These are phyloP conservation scores for Fusarium virguliforme DNA, from an alignment of 2,329 filamentous ascomycete genomes.

Conservation along the genomic window DNA sequence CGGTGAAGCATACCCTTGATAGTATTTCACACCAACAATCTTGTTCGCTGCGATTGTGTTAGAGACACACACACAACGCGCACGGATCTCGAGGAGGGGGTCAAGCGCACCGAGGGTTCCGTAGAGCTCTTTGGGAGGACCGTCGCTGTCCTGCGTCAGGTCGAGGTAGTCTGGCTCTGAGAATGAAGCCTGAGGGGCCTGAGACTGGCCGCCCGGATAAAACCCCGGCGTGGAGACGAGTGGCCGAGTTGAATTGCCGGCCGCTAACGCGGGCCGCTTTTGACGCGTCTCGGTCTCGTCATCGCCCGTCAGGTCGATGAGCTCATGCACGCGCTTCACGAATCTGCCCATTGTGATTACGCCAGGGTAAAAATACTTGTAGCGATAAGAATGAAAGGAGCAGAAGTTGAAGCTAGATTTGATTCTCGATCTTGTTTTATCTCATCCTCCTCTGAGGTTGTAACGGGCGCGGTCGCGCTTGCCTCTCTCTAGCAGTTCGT, in stretches of 20 bases:
- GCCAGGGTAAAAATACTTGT: not conserved
- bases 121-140: conserved; percentile 63
- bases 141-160: conserved; percentile 63
- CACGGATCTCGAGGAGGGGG: not conserved
- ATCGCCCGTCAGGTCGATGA: conserved; percentile 62
- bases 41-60: conserved; percentile 59
- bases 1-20: conserved; percentile 72
- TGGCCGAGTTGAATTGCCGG: conserved; percentile 13
- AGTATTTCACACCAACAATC: conserved; percentile 72
- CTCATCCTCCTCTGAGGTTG: not conserved
- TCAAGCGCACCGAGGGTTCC: conserved; percentile 60
- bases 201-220: conserved; percentile 37
- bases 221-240: not conserved
- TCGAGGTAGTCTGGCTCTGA: conserved; percentile 61
- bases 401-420: not conserved
- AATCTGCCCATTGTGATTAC: conserved; percentile 39
- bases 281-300: conserved; percentile 45
- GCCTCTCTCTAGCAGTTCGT: conserved; percentile 4
- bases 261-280: conserved; percentile 50
- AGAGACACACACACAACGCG: conserved; percentile 17
- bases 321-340: conserved; percentile 57
- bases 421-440: not conserved
- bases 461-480: conserved; percentile 5
- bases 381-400: not conserved
- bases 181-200: conserved; percentile 34